Base-by-base conservation (phyloP, 805 yeast genomes). In the Metschnikowia matae region DNA sequence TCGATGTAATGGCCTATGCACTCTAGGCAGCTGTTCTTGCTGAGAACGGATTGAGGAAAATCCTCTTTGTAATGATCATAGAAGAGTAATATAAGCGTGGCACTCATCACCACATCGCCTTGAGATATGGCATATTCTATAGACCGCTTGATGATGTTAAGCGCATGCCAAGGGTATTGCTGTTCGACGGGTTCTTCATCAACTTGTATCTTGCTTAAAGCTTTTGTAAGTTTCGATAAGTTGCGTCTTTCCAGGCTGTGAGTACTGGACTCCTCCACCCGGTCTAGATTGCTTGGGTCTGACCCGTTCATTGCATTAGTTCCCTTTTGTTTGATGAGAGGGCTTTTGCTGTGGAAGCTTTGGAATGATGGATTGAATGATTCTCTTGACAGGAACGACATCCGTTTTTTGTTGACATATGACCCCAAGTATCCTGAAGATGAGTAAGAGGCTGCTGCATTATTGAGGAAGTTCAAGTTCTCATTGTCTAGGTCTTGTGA, bases 91-190 rank as follows among this genome's bases (percentile, higher is more conserved):
- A 84, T 70, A 34, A 87, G 56, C 0, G 85, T 75, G 4, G 86
- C 77, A 53, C 84, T 74, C 74, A 83, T 70, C 13, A 83, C 68
- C 15, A 84, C 59, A 61, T 87, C 89, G 1, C 92, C 92, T 55
- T 83, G 86, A 7, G 64, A 64, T 4, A 78, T 62, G 40, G 85
- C 78, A 64, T 79, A 83, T 20, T 74, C 75, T n/a, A 81, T 64
- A 0, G 83, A 80, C 55, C 80, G 70, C 43, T 67, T 59, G 10
- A 87, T 69, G 50, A 87, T 62, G 43, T 63, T 67, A 6, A 71
- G 66, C 2, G 85, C 78, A 15, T 74, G 70, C 87, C 90, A 87
- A 0, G 91, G 89, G 31, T 55, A 55, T 36, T 46, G 39, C 23
- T 40, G 32, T 8, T 47, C 46, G 17, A 41, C 45, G 13, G 41